Evolutionary conservation across 257 asterid genomes (phyloP).

Genomic region (Cruciata laevipes): DNA sequence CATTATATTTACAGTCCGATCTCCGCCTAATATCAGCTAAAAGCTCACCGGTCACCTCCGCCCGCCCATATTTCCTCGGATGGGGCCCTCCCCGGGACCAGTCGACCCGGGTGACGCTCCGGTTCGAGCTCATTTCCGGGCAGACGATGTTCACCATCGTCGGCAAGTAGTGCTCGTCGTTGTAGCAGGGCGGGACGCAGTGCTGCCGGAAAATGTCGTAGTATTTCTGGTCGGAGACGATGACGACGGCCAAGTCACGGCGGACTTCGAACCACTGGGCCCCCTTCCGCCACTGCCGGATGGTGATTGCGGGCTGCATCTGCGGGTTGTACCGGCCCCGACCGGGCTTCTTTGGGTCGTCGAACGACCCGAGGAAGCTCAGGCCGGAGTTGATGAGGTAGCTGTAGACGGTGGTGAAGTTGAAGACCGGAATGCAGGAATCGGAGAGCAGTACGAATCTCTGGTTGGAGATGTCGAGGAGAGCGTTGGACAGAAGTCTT

Average conservation of each 20-base stretch:
- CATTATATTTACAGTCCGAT: slow-evolving; percentile 43
- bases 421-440: slow-evolving; percentile 65
- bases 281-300: slow-evolving; percentile 67
- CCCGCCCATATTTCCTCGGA: slow-evolving; percentile 49
- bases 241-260: slow-evolving; percentile 40
- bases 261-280: slow-evolving; percentile 71
- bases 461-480: slow-evolving; percentile 49
- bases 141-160: slow-evolving; percentile 47
- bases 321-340: slow-evolving; percentile 56
- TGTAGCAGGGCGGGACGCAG: slow-evolving; percentile 49
- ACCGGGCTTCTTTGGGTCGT: slow-evolving; percentile 46
- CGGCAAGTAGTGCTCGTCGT: slow-evolving; percentile 50
- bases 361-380: slow-evolving; percentile 41
- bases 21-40: slow-evolving; percentile 33
- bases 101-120: slow-evolving; percentile 50
- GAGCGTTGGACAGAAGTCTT: slow-evolving; percentile 59
- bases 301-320: slow-evolving; percentile 50
- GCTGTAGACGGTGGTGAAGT: slow-evolving; percentile 50
- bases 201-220: slow-evolving; percentile 26
- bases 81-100: slow-evolving; percentile 71
- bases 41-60: slow-evolving; percentile 39
- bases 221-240: slow-evolving; percentile 37
- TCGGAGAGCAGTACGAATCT: slow-evolving; percentile 59
- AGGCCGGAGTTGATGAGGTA: slow-evolving; percentile 30
- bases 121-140: slow-evolving; percentile 35